Conservation (phyloP, 768 basidiomycete genomes). For the Mrakia gelida region DNA sequence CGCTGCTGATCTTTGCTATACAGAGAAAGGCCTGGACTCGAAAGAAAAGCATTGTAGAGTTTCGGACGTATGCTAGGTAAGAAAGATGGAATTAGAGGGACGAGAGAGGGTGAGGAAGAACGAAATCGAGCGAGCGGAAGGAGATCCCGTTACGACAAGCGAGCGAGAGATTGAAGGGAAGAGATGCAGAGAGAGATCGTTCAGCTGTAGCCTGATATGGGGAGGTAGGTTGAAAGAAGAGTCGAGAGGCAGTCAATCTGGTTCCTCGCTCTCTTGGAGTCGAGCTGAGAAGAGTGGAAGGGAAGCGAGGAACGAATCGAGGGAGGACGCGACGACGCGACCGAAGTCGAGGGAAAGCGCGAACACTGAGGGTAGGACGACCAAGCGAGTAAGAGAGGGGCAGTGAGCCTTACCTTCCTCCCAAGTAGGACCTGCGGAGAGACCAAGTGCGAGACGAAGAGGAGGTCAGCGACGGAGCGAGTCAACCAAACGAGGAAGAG, state of each 20-base stretch:
- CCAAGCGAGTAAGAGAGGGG: too few species aligned
- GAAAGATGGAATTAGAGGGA: too few species aligned
- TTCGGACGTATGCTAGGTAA: too few species aligned
- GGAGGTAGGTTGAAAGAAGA: neutral
- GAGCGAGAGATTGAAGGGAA: too few species aligned
- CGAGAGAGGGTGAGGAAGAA: too few species aligned
- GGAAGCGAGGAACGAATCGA: neutral
- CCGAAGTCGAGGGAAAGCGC: neutral
- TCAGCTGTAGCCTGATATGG: neutral
- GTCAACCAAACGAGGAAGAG: neutral
- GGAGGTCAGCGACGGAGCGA: neutral
- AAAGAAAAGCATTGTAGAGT: too few species aligned
- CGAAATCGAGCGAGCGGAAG: too few species aligned
- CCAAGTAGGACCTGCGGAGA: neutral
- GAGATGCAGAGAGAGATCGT: neutral
- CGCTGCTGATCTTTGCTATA: too few species aligned
- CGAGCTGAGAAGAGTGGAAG: neutral
- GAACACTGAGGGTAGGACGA: too few species aligned
- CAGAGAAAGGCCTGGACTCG: too few species aligned
- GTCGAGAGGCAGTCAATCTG: neutral
- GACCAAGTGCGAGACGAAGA: neutral
- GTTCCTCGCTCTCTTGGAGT: neutral
- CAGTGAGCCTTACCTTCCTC: slow-evolving; percentile 16
- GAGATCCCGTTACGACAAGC: too few species aligned
- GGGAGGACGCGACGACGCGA: neutral